Conservation (phyloP, 2,329 filamentous ascomycete genomes). For the Colletotrichum neosansevieriae region DNA sequence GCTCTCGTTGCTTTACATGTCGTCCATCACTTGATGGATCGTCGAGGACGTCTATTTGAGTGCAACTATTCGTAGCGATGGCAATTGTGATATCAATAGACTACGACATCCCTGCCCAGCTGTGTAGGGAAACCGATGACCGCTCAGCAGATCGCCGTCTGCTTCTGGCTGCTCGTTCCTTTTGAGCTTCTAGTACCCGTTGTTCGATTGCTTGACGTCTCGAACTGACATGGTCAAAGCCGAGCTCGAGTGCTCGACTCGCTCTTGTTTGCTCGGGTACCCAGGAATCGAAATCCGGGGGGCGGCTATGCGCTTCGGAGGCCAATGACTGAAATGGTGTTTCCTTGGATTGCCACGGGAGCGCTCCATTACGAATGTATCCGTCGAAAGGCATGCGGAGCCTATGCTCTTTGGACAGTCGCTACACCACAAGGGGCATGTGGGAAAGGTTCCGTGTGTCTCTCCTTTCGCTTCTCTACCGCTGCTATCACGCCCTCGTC, state of each 20-base stretch:
- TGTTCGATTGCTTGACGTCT: background rate
- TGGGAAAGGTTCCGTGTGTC: constrained; percentile 10
- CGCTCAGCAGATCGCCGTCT: constrained; percentile 18
- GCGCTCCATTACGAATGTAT: background rate
- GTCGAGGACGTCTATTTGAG: background rate
- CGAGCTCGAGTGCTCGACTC: background rate
- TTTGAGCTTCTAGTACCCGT: constrained; percentile 5
- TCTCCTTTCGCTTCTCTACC: background rate
- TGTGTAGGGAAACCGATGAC: constrained; percentile 1
- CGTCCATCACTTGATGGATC: constrained; percentile 15
- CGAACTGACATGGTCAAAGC: background rate
- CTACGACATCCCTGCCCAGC: background rate
- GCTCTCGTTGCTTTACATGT: background rate
- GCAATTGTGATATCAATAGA: constrained; percentile 11
- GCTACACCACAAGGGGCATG: background rate
- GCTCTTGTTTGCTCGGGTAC: background rate
- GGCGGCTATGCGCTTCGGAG: constrained; percentile 34
- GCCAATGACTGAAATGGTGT: constrained; percentile 16
- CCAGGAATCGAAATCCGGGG: background rate
- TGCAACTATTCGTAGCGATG: background rate
- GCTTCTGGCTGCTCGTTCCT: constrained; percentile 4
- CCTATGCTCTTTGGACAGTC: background rate
- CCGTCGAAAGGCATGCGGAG: background rate
- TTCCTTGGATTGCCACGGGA: background rate
- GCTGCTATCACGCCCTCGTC: background rate